phyloP scores from a whole-genome alignment of 345 rosid species.

The Euphorbia peplus region DNA sequence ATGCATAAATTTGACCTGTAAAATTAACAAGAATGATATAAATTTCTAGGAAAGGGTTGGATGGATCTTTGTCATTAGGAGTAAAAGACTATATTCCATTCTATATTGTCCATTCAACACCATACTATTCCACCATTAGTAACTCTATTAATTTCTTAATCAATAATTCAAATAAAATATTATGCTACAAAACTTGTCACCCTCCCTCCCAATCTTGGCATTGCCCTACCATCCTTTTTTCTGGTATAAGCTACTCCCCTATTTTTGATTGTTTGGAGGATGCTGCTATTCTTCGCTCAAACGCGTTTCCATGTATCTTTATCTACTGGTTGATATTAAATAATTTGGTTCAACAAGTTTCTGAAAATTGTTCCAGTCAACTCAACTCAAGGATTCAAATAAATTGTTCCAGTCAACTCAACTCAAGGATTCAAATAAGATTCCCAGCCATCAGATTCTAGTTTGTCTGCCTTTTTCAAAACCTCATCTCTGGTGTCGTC shows the following conservation, averaged over 20 bases:
- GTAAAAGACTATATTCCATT: no score
- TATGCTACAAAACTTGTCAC: constrained; percentile 1
- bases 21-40: no score
- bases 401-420: no score
- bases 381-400: constrained; percentile 29
- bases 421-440: constrained; percentile 37
- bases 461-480: constrained; percentile 63
- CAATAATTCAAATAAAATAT: neutral
- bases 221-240: neutral
- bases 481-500: constrained; percentile 77
- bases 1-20: no score
- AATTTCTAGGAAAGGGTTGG: no score
- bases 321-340: neutral
- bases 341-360: neutral
- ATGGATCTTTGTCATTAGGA: no score
- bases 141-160: no score
- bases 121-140: no score
- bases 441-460: constrained; percentile 70
- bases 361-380: no score
- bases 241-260: neutral
- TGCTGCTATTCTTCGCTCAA: neutral
- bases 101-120: no score
- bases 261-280: neutral
- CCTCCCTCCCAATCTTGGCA: neutral
- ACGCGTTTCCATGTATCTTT: neutral